A percentile compares a stretch with the other conserved stretches of the same genome.
These are phyloP conservation scores for Fusarium sp. DNA, from an alignment of 2,329 filamentous ascomycete species.

Conservation along the genomic window DNA sequence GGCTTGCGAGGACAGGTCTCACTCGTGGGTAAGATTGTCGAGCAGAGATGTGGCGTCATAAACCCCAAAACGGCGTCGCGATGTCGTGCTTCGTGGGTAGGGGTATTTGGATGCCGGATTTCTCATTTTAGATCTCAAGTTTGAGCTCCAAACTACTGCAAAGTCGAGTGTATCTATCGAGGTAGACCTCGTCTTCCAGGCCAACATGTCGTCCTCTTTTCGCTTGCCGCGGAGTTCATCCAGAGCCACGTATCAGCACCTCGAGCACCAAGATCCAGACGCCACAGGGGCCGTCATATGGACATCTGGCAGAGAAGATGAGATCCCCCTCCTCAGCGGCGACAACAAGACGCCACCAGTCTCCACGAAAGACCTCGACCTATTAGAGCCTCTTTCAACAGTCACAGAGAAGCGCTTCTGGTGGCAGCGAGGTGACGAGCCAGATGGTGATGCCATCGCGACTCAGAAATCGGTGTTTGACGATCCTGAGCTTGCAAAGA, in stretches of 20 bases:
- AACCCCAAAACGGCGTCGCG: background rate
- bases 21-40: background rate
- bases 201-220: background rate
- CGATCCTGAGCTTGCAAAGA: slow-evolving; percentile 54
- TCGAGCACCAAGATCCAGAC: background rate
- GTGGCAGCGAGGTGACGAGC: background rate
- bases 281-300: background rate
- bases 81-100: background rate
- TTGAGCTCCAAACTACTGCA: background rate
- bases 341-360: background rate
- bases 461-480: slow-evolving; percentile 60
- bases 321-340: slow-evolving; percentile 6
- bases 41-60: background rate
- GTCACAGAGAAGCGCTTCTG: background rate
- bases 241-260: background rate
- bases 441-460: slow-evolving; percentile 42
- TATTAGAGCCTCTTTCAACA: background rate
- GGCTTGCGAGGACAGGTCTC: background rate
- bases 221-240: background rate
- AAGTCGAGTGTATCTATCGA: background rate
- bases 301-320: slow-evolving; percentile 2
- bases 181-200: background rate
- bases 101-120: background rate
- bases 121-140: background rate
- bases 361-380: background rate